Conservation (phyloP, 2,329 filamentous ascomycete genomes). For the Pseudogymnoascus sp. region DNA sequence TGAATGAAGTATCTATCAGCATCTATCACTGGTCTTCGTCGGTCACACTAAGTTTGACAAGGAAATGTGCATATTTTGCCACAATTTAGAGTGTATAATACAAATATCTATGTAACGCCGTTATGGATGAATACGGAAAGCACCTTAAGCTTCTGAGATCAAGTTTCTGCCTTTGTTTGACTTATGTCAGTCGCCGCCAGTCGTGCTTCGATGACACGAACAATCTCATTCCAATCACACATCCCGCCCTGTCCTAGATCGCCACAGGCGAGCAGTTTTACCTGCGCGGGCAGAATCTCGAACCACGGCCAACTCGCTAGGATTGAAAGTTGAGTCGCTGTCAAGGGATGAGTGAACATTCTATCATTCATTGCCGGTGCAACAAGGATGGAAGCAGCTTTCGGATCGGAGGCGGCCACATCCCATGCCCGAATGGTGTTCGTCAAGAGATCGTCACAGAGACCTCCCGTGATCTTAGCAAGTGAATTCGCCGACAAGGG, state of each 20-base stretch:
- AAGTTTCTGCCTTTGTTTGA: not conserved
- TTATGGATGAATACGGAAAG: not conserved
- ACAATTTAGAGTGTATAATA: not conserved
- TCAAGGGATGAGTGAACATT: conserved; percentile 86
- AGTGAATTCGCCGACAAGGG: conserved; percentile 79
- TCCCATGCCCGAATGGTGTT: conserved; percentile 83
- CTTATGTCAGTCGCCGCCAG: not conserved
- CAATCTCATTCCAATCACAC: conserved; percentile 73
- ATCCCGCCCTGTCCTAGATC: conserved; percentile 68
- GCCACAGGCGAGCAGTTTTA: conserved; percentile 46
- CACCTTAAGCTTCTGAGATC: not conserved
- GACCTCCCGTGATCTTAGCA: conserved; percentile 73
- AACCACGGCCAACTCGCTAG: conserved; percentile 78
- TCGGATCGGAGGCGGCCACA: conserved; percentile 46
- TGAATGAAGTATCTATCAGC: not conserved
- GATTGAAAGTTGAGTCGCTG: conserved; percentile 60
- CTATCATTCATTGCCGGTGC: conserved; percentile 82
- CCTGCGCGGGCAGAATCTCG: conserved; percentile 63
- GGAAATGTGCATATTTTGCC: not conserved
- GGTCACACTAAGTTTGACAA: not conserved
- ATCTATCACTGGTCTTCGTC: not conserved
- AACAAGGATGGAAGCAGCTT: conserved; percentile 63
- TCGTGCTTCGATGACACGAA: conserved; percentile 48
- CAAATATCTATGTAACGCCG: not conserved
- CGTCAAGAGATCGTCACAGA: conserved; percentile 70